These are phyloP conservation scores for Tetradesmus obliquus DNA, from an alignment of 139 green algal genomes.

Conservation along the genomic window DNA sequence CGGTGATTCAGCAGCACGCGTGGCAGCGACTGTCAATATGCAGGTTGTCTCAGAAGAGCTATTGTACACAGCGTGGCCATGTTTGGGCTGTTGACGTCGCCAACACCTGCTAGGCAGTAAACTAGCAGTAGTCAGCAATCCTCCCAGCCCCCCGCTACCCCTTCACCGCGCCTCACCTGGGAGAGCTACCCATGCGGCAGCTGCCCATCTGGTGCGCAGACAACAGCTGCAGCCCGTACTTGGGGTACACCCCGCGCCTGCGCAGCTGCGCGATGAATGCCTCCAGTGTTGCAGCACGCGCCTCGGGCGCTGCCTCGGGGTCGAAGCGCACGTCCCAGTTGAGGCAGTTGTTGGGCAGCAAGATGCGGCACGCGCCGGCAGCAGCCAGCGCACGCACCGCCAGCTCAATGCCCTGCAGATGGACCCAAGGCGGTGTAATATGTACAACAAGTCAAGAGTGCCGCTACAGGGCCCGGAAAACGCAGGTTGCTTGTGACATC, in stretches of 20 bases:
- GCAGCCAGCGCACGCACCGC: conserved; percentile 59
- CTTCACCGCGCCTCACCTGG: background rate
- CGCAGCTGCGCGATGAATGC: conserved; percentile 41
- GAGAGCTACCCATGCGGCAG: conserved; percentile 66
- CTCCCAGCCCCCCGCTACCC: background rate
- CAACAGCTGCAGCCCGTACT: conserved; percentile 55
- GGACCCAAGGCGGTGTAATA: background rate
- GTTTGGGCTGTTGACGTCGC: background rate
- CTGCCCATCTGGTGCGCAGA: conserved; percentile 82
- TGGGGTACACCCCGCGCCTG: conserved; percentile 7
- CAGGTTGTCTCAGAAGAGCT: background rate
- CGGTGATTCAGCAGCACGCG: too few relatives aligned
- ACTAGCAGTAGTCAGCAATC: background rate
- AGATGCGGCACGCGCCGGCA: conserved; percentile 60
- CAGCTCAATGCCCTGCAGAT: conserved; percentile 3
- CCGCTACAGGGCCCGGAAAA: too few relatives aligned
- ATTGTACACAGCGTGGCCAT: background rate
- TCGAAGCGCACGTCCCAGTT: background rate
- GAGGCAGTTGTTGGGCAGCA: background rate
- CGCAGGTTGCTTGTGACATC: too few relatives aligned
- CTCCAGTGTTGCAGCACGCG: conserved; percentile 50
- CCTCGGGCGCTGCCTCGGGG: background rate
- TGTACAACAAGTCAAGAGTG: too few relatives aligned
- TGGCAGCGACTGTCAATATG: background rate
- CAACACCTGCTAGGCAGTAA: background rate